A percentile compares a stretch with the other conserved stretches of the same genome.
Conservation (phyloP, 352 stramenopile genomes). For the Elongisporangium undulatum region DNA sequence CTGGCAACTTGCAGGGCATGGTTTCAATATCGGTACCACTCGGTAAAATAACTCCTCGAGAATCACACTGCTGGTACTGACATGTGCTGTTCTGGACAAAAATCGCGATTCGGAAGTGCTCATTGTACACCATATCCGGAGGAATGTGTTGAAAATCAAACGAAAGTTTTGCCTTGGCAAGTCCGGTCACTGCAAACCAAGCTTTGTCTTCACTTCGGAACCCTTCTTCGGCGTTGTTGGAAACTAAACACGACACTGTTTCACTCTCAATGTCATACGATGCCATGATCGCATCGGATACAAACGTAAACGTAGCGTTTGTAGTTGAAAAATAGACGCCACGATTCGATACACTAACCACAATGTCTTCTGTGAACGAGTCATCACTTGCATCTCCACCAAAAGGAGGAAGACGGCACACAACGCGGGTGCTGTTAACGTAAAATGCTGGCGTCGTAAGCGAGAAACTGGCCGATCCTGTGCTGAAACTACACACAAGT, state of each 20-base stretch:
- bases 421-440: slow-evolving; percentile 76
- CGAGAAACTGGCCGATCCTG: slow-evolving; percentile 4
- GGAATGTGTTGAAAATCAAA: slow-evolving; percentile 95
- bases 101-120: slow-evolving; percentile 96
- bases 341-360: slow-evolving; percentile 81
- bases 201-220: slow-evolving; percentile 73
- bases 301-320: slow-evolving; percentile 36
- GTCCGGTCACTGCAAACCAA: slow-evolving; percentile 90
- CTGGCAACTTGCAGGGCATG: slow-evolving; percentile 87
- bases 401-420: slow-evolving; percentile 71
- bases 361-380: slow-evolving; percentile 20
- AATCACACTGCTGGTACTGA: slow-evolving; percentile 82
- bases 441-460: slow-evolving; percentile 45
- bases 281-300: slow-evolving; percentile 26
- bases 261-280: slow-evolving; percentile 32
- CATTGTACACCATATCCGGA: slow-evolving; percentile 88
- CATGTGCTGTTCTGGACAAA: slow-evolving; percentile 93
- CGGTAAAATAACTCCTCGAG: slow-evolving; percentile 40
- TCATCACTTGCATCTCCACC: slow-evolving; percentile 12
- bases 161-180: slow-evolving; percentile 91
- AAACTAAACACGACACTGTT: slow-evolving; percentile 30
- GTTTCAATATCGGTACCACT: slow-evolving; percentile 77
- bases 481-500: slow-evolving; percentile 85
- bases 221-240: slow-evolving; percentile 67
- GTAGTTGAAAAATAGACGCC: slow-evolving; percentile 71